Percentiles rank a stretch among this genome's conserved stretches.
These are phyloP conservation scores for Naumovozyma castellii DNA, from an alignment of 805 yeast species.

Conservation along the genomic window DNA sequence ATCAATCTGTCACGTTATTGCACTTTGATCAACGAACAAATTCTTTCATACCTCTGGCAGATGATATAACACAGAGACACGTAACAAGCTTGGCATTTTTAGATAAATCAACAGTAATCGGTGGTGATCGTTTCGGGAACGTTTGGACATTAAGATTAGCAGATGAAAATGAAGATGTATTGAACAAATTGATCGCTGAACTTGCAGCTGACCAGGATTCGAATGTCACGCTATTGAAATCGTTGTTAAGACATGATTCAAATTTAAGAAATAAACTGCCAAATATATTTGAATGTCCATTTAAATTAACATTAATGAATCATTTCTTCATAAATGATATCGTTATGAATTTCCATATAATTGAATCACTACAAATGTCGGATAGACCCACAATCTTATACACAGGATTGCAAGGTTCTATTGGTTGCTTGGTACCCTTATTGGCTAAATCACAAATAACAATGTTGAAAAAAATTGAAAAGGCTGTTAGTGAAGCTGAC, in stretches of 20 bases:
- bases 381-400: conserved; percentile 62
- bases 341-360: conserved; percentile 49
- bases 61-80: conserved; percentile 61
- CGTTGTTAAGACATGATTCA: not conserved
- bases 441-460: conserved; percentile 50
- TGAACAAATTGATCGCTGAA: not conserved
- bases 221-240: not conserved
- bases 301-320: conserved; percentile 40
- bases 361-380: conserved; percentile 17
- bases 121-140: conserved; percentile 86
- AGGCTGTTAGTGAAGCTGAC: conserved; percentile 30
- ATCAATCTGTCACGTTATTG: conserved; percentile 52
- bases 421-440: conserved; percentile 68
- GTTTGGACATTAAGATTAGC: conserved; percentile 55
- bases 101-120: conserved; percentile 68
- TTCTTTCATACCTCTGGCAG: conserved; percentile 53
- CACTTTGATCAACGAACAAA: conserved; percentile 41
- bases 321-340: conserved; percentile 66
- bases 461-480: conserved; percentile 48
- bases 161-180: conserved; percentile 31
- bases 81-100: conserved; percentile 50
- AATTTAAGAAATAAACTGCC: conserved; percentile 7
- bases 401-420: conserved; percentile 70
- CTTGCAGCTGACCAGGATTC: not conserved
- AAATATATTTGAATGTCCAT: conserved; percentile 31